Evolutionary conservation across 441 rosid genomes (phyloP), one percentile per base, ranked within the genome.

Genomic region (Pelargonium exstipulatum): DNA sequence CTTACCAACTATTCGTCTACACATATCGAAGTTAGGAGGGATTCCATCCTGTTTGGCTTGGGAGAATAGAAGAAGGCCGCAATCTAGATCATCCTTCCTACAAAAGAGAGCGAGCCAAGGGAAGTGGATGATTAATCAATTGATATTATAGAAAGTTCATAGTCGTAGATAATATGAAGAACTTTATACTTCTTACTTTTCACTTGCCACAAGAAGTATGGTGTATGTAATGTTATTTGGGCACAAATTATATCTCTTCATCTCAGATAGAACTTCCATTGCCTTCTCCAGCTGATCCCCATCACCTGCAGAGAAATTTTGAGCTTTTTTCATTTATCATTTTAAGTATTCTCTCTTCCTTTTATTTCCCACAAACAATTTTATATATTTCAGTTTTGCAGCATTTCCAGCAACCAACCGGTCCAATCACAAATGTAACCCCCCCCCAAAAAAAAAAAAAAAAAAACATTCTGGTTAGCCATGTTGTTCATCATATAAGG

Each of bases 211-310:
- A 69, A 84, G 68, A 75, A 93, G 95, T 69, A 88, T 73, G 1
- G 96, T 88, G 83, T 93, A 93, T 53, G 98, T 91, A 67, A 93
- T 74, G 71, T 79, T 82, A 75, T 91, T 87, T 76, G 93, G 91
- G 69, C 72, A 48, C 77, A 93, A 73, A 20, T 87, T 84, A 65
- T 82, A 73, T 37, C 76, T 71, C 77, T 84, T 85, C 84, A 93
- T 91, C 76, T 93, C 97, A 55, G 84, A 80, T 12, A 93, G 81
- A 74, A 83, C 78, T 75, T 89, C 87, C 78, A 89, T 81, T 66
- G 97, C 95, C 85, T 78, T 87, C 29, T 84, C 83, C 32, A 93
- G 88, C 74, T 90, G 97, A 81, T 76, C 81, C 72, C 96, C 97
- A 77, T 85, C 88, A 84, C 98, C 98, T 90, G 84, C 71, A 65